A percentile compares a stretch with the other conserved stretches of the same genome.
Conservation (phyloP, 345 rosid genomes). For the Mercurialis annua region DNA sequence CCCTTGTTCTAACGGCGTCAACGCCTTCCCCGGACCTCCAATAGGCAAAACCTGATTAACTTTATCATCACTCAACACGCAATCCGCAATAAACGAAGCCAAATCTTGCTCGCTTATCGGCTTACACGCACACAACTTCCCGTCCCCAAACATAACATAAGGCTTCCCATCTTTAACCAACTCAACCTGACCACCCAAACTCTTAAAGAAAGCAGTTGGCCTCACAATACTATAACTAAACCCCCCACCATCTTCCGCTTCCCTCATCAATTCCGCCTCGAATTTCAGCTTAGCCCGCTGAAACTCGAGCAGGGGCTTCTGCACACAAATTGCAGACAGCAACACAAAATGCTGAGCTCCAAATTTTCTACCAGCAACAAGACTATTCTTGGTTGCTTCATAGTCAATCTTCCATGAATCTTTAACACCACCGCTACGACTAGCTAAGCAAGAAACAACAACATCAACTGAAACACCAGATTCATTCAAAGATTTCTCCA, state of each 20-base stretch:
- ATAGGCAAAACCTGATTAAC: slow-evolving; percentile 73
- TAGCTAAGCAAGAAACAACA: slow-evolving; percentile 90
- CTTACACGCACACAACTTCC: slow-evolving; percentile 88
- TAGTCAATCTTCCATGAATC: slow-evolving; percentile 97
- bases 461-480: slow-evolving; percentile 60
- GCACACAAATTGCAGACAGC: slow-evolving; percentile 93
- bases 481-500: slow-evolving; percentile 48
- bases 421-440: slow-evolving; percentile 76
- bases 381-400: slow-evolving; percentile 84
- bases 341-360: slow-evolving; percentile 84
- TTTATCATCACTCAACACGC: slow-evolving; percentile 70
- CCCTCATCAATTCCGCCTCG: slow-evolving; percentile 67
- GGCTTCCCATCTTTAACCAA: slow-evolving; percentile 93
- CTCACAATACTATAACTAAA: slow-evolving; percentile 82
- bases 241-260: slow-evolving; percentile 33
- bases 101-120: slow-evolving; percentile 89
- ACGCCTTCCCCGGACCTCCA: slow-evolving; percentile 92
- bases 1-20: slow-evolving; percentile 90
- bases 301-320: slow-evolving; percentile 80
- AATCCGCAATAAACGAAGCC: slow-evolving; percentile 76
- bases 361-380: slow-evolving; percentile 62
- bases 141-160: slow-evolving; percentile 95
- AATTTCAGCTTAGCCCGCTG: slow-evolving; percentile 89
- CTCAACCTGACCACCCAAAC: slow-evolving; percentile 93
- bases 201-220: slow-evolving; percentile 94